phyloP scores from a whole-genome alignment of 768 basidiomycete genomes.

The Pisolithus orientalis region DNA sequence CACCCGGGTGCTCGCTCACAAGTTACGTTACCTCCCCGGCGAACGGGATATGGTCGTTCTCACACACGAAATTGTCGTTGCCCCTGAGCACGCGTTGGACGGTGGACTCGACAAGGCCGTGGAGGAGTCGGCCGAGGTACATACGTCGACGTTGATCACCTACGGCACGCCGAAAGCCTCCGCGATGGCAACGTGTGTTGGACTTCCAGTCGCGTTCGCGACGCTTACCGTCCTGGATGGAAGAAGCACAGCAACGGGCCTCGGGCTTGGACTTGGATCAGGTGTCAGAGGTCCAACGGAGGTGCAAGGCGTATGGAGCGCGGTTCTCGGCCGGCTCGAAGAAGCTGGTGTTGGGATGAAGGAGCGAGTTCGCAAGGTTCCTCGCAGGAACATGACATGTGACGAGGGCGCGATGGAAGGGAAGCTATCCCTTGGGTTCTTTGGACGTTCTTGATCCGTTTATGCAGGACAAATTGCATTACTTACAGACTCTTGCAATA shows the following conservation, averaged over 20 bases:
- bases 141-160: conserved; percentile 60
- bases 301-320: conserved; percentile 45
- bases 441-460: background rate
- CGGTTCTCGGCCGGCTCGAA: conserved; percentile 58
- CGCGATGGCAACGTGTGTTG: conserved; percentile 91
- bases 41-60: conserved; percentile 89
- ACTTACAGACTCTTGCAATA: no score
- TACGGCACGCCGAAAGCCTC: conserved; percentile 56
- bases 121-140: conserved; percentile 37
- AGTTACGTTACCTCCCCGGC: conserved; percentile 56
- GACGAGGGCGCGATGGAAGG: conserved; percentile 34
- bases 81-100: conserved; percentile 4
- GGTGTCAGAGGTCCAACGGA: conserved; percentile 60
- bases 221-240: conserved; percentile 68
- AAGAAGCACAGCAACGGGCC: conserved; percentile 30
- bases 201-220: conserved; percentile 82
- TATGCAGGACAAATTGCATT: no score
- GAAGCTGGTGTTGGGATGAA: conserved; percentile 36
- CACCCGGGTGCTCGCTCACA: conserved; percentile 62
- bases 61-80: conserved; percentile 71
- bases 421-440: conserved; percentile 14
- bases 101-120: conserved; percentile 1
- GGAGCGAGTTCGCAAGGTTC: conserved; percentile 33
- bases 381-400: conserved; percentile 16
- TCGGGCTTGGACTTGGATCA: conserved; percentile 35